Percentiles rank a stretch among this genome's conserved stretches.
phyloP scores from a whole-genome alignment of 1,284 basidiomycete genomes.

The Inonotus hispidus region DNA sequence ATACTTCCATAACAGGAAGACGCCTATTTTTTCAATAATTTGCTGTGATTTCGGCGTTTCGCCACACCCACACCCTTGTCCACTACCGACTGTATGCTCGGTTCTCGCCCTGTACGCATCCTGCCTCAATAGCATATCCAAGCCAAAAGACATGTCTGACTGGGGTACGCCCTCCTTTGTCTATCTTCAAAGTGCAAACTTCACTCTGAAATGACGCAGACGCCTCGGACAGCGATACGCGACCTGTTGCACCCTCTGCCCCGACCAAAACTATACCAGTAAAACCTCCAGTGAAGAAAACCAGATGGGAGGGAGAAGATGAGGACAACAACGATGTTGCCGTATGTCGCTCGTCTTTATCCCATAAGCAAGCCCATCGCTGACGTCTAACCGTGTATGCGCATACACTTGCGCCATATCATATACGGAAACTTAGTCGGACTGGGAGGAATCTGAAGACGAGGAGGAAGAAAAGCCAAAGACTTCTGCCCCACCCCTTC shows the following conservation, averaged over 20 bases:
- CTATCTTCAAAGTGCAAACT: conserved; percentile 9
- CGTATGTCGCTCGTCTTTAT: conserved; percentile 40
- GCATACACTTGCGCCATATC: conserved; percentile 14
- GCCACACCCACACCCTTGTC: neutral
- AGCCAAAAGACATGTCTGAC: conserved; percentile 33
- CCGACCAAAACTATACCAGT: conserved; percentile 35
- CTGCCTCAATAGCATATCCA: conserved; percentile 14
- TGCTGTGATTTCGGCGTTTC: neutral
- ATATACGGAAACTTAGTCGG: conserved; percentile 51
- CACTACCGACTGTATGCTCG: neutral
- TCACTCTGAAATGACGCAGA: conserved; percentile 35
- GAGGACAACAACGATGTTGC: conserved; percentile 56
- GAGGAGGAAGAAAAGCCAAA: conserved; percentile 41
- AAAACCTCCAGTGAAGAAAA: conserved; percentile 42
- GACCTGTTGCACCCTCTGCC: conserved; percentile 32
- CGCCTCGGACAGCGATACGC: conserved; percentile 44
- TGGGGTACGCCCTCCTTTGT: conserved; percentile 32
- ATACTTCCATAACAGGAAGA: neutral
- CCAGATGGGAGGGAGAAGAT: conserved; percentile 85
- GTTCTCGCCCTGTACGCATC: neutral
- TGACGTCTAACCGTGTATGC: neutral
- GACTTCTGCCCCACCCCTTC: conserved; percentile 44
- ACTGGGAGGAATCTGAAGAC: conserved; percentile 90
- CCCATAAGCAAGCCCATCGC: conserved; percentile 33
- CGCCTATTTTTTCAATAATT: neutral